Evolutionary conservation across 2,329 filamentous ascomycete genomes (phyloP), one percentile per base, ranked within the genome.

Genomic region (Zymoseptoria pseudotritici): DNA sequence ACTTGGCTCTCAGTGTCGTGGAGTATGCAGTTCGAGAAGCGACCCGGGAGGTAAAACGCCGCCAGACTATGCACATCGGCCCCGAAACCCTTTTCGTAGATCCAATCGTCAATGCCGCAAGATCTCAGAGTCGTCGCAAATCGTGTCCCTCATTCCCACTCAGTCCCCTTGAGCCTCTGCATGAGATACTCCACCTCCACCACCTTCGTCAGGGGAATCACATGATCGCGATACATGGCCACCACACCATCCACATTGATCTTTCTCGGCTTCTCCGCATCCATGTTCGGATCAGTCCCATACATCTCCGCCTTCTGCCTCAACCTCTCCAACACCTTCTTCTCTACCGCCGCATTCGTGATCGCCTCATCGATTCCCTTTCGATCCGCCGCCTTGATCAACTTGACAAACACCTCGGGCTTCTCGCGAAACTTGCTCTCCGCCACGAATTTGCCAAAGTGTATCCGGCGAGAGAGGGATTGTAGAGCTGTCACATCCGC

Each of bases 131-230:
- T 46, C 36, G 5, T 46, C 13, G 36, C 6, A 19, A 6, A 46
- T 46, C 36, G 13, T 46, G 4, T n/a, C 24, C 54, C 53, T 68
- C 66, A 78, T 63, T 79, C 77, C 78, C 78, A 80, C 64, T 80
- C 61, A 0, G 78, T 80, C 3, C 77, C 78, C 67, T 85, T 84
- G 57, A 99, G 78, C 64, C 94, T 84, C 76, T 97, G 91, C 90
- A 99, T 96, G 67, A 99, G 80, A 74, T 99, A 99, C 69, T 99
- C 94, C 9, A 99, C 91, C 80, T 99, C 94, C 50, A 99, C 93
- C 65, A 91, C 88, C 76, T 99, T 99, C n/a, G 94, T 99, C 74
- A 97, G 77, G 0, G 94, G 94, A 68, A 99, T 99, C 62, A 99
- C 92, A 76, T 89, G 90, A 74, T 96, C 84, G 82, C 80, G 85